Evolutionary conservation across 164 flowering plant species (phyloP).

Genomic region (Vitis amurensis): DNA sequence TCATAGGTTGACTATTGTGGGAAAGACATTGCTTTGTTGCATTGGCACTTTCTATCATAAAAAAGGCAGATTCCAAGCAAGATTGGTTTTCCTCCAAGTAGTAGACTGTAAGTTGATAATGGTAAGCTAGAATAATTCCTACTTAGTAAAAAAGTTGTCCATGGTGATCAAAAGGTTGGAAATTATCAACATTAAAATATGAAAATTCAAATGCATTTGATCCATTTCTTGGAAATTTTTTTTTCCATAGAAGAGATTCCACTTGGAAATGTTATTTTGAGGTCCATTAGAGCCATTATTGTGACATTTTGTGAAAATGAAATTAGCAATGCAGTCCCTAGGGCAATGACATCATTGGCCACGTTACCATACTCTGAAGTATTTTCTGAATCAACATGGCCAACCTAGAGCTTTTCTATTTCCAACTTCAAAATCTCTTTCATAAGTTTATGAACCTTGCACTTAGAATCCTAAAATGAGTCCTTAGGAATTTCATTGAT

Average conservation of each 20-base stretch:
- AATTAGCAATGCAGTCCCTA: conserved; percentile 45
- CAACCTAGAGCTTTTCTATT: conserved; percentile 61
- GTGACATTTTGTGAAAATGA: conserved; percentile 41
- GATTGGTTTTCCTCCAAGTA: too few species aligned
- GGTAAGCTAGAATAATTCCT: too few species aligned
- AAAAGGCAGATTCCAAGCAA: too few species aligned
- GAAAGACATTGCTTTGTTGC: too few species aligned
- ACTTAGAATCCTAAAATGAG: conserved; percentile 77
- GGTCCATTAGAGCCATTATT: conserved; percentile 62
- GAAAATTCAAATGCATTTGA: conserved; percentile 36
- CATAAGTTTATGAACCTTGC: conserved; percentile 94
- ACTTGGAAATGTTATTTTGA: conserved; percentile 44
- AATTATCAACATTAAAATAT: conserved; percentile 44
- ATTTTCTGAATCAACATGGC: conserved; percentile 53
- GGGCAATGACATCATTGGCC: conserved; percentile 60
- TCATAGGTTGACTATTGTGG: too few species aligned
- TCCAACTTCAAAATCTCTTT: conserved; percentile 80
- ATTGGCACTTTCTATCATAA: too few species aligned
- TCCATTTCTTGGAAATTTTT: conserved; percentile 50
- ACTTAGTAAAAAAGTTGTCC: too few species aligned
- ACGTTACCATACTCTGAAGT: conserved; percentile 71
- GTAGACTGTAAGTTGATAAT: too few species aligned
- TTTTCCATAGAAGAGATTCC: conserved; percentile 45
- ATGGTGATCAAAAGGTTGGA: too few species aligned
- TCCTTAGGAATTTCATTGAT: too few species aligned